Evolutionary conservation across 169 alveolate species (phyloP).

Genomic region (Plasmodium falciparum): DNA sequence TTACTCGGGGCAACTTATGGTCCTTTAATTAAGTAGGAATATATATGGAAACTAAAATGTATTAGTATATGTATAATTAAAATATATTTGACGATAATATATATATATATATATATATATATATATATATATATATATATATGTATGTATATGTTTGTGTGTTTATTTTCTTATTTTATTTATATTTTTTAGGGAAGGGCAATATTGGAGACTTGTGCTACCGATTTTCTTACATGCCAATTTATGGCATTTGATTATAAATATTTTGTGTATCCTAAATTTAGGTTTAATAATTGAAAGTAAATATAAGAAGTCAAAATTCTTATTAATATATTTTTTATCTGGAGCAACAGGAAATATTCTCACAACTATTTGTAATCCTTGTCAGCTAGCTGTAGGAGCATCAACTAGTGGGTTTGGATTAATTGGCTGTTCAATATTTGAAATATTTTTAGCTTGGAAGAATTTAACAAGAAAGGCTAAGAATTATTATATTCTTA

Average conservation of each 20-base stretch:
- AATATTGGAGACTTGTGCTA: slow-evolving; percentile 61
- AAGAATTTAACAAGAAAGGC: slow-evolving; percentile 48
- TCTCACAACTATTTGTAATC: slow-evolving; percentile 77
- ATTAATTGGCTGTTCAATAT: slow-evolving; percentile 76
- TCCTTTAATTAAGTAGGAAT: slow-evolving; percentile 38
- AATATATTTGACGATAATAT: neutral
- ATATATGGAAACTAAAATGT: neutral
- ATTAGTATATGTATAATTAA: neutral
- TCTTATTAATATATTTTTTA: slow-evolving; percentile 17
- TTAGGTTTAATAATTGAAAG: slow-evolving; percentile 71
- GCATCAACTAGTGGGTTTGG: slow-evolving; percentile 82
- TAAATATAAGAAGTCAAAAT: slow-evolving; percentile 38
- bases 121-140: neutral
- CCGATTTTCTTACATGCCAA: slow-evolving; percentile 74
- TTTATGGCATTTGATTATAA: slow-evolving; percentile 73
- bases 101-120: neutral
- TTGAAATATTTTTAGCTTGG: slow-evolving; percentile 79
- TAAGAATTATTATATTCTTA: slow-evolving; percentile 52
- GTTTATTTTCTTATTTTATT: neutral
- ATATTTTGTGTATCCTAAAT: slow-evolving; percentile 60
- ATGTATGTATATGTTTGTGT: neutral
- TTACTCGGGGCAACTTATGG: slow-evolving; percentile 76
- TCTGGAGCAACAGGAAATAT: slow-evolving; percentile 77
- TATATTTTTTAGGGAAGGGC: slow-evolving; percentile 37
- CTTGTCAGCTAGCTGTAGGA: slow-evolving; percentile 80